phyloP scores from a whole-genome alignment of 768 basidiomycete genomes.

The Tubosaeta sp. region DNA sequence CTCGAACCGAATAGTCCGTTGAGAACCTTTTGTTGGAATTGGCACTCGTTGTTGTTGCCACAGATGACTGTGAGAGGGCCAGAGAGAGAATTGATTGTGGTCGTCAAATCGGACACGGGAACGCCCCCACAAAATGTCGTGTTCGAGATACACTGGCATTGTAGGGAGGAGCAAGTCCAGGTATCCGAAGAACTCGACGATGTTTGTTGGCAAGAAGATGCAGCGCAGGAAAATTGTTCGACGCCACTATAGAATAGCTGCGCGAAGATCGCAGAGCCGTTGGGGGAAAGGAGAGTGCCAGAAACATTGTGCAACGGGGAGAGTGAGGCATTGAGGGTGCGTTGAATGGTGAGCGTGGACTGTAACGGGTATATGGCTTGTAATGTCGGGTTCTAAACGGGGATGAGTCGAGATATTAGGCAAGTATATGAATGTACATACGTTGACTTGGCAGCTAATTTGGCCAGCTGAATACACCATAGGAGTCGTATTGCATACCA shows the following conservation, averaged over 20 bases:
- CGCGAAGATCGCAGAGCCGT: constrained; percentile 56
- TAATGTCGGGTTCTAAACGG: constrained; percentile 73
- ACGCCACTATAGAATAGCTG: constrained; percentile 77
- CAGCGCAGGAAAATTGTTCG: constrained; percentile 85
- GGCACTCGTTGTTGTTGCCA: constrained; percentile 55
- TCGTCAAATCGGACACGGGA: constrained; percentile 45
- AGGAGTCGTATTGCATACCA: constrained; percentile 69
- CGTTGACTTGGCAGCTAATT: constrained; percentile 81
- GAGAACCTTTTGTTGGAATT: constrained; percentile 73
- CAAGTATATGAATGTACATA: constrained; percentile 36
- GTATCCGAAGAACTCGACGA: constrained; percentile 37
- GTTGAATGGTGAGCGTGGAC: constrained; percentile 74
- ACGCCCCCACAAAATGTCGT: constrained; percentile 73
- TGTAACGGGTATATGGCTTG: constrained; percentile 68
- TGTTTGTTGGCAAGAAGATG: constrained; percentile 65
- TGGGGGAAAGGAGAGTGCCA: constrained; percentile 35
- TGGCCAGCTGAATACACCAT: constrained; percentile 75
- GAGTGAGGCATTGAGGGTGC: constrained; percentile 65
- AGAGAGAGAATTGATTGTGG: constrained; percentile 57
- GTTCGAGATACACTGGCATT: constrained; percentile 66
- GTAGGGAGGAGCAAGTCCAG: constrained; percentile 71
- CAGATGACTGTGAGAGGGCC: constrained; percentile 73
- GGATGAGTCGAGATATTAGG: not conserved
- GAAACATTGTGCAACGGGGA: constrained; percentile 48
- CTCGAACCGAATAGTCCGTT: constrained; percentile 62